Conservation (phyloP, 441 rosid genomes). For the Geranium incanum region DNA sequence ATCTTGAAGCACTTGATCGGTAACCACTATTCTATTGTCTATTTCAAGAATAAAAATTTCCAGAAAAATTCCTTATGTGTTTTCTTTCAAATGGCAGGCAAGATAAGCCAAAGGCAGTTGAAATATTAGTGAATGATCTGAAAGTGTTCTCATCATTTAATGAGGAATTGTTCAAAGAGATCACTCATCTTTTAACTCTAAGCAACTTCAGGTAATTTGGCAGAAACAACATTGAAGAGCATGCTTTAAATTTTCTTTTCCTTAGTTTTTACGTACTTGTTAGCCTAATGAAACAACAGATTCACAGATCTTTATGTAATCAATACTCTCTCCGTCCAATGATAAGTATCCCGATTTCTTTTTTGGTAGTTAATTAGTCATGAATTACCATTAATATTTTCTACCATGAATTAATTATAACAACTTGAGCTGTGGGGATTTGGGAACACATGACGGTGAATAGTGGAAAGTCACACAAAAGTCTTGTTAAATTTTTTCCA, state of each 20-base stretch:
- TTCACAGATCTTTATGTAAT: background rate
- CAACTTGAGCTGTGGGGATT: no score
- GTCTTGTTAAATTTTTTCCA: no score
- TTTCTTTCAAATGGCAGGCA: conserved; percentile 29
- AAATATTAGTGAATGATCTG: conserved; percentile 71
- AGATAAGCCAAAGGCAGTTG: conserved; percentile 68
- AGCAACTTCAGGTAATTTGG: conserved; percentile 57
- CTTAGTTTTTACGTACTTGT: background rate
- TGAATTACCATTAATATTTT: no score
- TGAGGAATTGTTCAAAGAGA: conserved; percentile 76
- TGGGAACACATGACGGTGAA: no score
- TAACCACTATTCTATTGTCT: conserved; percentile 18
- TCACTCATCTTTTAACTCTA: conserved; percentile 62
- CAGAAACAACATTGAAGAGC: background rate
- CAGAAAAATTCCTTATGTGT: background rate
- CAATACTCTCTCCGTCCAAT: no score
- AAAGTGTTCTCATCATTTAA: conserved; percentile 71
- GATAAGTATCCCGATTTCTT: no score
- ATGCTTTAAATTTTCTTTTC: background rate
- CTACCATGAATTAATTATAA: no score
- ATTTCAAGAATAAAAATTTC: background rate
- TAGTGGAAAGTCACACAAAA: no score
- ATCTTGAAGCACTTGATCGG: conserved; percentile 77
- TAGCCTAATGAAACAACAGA: background rate
- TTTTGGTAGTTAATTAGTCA: no score